Evolutionary conservation across 306 rosid species (phyloP).

Genomic region (Dryas octopetala): DNA sequence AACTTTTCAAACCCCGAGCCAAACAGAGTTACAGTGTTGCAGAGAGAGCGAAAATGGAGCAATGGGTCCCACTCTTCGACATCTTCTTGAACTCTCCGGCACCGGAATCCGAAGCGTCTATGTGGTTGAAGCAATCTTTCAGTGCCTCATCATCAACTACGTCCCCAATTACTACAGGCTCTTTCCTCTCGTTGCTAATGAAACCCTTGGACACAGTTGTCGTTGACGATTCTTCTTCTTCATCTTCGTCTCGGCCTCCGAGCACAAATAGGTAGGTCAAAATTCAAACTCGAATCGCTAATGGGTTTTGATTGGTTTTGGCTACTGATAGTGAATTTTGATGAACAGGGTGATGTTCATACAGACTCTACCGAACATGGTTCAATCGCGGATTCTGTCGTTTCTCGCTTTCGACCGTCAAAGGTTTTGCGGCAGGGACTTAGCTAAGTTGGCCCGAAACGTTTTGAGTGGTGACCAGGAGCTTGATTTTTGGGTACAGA

Average conservation of each 20-base stretch:
- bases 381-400: conserved; percentile 34
- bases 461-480: conserved; percentile 20
- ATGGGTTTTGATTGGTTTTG: neutral
- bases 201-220: conserved; percentile 34
- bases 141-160: conserved; percentile 23
- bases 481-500: conserved; percentile 41
- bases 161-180: conserved; percentile 28
- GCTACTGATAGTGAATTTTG: neutral
- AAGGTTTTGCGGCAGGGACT: conserved; percentile 26
- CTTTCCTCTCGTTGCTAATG: conserved; percentile 39
- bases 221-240: conserved; percentile 8
- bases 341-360: conserved; percentile 35
- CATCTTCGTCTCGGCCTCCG: conserved; percentile 13
- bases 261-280: conserved; percentile 13
- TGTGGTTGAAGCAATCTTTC: conserved; percentile 34
- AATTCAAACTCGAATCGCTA: neutral
- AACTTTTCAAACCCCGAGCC: neutral
- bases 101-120: conserved; percentile 42
- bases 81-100: conserved; percentile 39
- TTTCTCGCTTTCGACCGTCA: conserved; percentile 32
- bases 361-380: conserved; percentile 37
- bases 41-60: conserved; percentile 27
- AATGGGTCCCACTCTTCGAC: conserved; percentile 38
- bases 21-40: neutral
- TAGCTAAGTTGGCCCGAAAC: conserved; percentile 27